Percentiles rank a stretch among this genome's conserved stretches.
These are phyloP conservation scores for Gossypium aridum DNA, from an alignment of 441 rosid species.

Conservation along the genomic window DNA sequence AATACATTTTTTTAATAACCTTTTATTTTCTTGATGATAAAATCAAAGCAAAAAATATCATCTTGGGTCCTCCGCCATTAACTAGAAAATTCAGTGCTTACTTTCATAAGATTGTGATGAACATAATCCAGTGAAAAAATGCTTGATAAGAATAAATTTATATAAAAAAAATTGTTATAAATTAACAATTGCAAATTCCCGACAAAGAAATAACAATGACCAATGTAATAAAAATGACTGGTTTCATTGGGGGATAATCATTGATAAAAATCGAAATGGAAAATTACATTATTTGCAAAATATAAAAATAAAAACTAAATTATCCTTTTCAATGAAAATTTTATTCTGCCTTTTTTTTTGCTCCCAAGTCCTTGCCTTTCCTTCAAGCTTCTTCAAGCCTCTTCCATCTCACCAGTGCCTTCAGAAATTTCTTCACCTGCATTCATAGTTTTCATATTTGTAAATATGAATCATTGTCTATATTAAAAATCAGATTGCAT, in stretches of 20 bases:
- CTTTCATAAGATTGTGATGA: no score
- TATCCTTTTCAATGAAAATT: not conserved
- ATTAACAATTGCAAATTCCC: not conserved
- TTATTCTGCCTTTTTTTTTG: not conserved
- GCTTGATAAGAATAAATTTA: not conserved
- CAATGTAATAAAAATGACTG: not conserved
- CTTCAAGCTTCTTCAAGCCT: slow-evolving; percentile 21
- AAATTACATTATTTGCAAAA: not conserved
- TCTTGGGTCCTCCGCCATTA: not conserved
- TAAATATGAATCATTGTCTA: no score
- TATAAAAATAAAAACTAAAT: not conserved
- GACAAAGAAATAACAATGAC: not conserved
- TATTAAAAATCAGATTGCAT: no score
- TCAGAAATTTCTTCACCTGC: slow-evolving; percentile 73
- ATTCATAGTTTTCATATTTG: not conserved
- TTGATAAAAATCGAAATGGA: not conserved
- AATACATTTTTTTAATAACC: no score
- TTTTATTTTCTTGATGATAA: not conserved
- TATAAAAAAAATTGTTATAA: not conserved
- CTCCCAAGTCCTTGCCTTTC: not conserved
- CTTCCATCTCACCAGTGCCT: slow-evolving; percentile 66
- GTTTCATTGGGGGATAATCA: not conserved
- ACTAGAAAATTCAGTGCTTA: not conserved
- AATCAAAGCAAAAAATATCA: not conserved
- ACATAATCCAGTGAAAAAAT: not conserved